These are phyloP conservation scores for Phalaenopsis equestris DNA, from an alignment of 106 monocot genomes.

Conservation along the genomic window DNA sequence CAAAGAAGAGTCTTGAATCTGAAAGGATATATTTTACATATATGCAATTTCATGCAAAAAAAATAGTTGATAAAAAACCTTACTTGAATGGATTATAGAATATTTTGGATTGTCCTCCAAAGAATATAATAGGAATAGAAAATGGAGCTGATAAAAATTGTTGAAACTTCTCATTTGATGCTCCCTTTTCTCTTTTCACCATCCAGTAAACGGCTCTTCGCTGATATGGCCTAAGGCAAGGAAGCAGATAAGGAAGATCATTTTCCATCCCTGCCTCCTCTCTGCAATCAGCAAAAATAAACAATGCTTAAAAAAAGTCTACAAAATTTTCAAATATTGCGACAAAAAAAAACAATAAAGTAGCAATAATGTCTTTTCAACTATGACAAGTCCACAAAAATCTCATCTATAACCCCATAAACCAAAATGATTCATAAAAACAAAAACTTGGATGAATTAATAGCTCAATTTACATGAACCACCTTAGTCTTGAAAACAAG, in stretches of 20 bases:
- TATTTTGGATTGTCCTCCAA: slow-evolving; percentile 48
- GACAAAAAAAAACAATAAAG: neutral
- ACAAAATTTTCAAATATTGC: neutral
- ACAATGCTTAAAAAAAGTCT: neutral
- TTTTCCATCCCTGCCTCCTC: slow-evolving; percentile 55
- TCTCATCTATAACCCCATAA: slow-evolving; percentile 1
- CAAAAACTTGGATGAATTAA: neutral
- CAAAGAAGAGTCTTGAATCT: neutral
- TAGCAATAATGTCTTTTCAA: slow-evolving; percentile 1
- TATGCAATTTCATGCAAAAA: neutral
- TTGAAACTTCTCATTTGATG: slow-evolving; percentile 16
- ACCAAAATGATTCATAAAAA: neutral
- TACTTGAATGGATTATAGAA: slow-evolving; percentile 98
- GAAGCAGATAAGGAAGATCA: slow-evolving; percentile 63
- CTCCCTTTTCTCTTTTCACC: slow-evolving; percentile 69
- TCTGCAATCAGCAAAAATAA: slow-evolving; percentile 32
- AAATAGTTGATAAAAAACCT: slow-evolving; percentile 12
- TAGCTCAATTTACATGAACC: neutral
- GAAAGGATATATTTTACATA: neutral
- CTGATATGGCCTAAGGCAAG: slow-evolving; percentile 85
- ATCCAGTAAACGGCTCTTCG: slow-evolving; percentile 90
- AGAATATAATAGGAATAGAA: slow-evolving; percentile 56
- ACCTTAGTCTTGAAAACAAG: neutral
- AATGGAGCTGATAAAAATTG: slow-evolving; percentile 38
- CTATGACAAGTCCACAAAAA: neutral